Conservation (phyloP, 176 grass and related monocot species). For the Aegilops bicornis region DNA sequence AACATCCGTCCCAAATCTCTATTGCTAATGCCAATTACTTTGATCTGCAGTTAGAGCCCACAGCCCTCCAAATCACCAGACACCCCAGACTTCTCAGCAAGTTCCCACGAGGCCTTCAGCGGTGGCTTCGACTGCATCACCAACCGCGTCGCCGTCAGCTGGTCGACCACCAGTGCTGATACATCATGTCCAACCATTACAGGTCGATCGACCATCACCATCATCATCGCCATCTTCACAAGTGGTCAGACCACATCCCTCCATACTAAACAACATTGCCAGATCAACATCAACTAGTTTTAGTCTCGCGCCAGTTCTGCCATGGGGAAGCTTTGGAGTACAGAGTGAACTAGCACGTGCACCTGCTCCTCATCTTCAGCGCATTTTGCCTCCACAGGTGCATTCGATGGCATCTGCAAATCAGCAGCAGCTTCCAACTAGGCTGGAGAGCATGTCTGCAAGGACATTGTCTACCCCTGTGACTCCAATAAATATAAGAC, state of each 20-base stretch:
- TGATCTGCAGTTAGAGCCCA: slow-evolving; percentile 35
- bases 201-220: slow-evolving; percentile 19
- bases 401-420: slow-evolving; percentile 27
- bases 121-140: background rate
- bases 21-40: slow-evolving; percentile 19
- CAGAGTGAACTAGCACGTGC: slow-evolving; percentile 21
- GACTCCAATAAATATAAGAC: background rate
- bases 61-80: slow-evolving; percentile 29
- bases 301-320: slow-evolving; percentile 3
- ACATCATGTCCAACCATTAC: slow-evolving; percentile 19
- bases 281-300: slow-evolving; percentile 30
- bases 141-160: slow-evolving; percentile 4
- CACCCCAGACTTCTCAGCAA: slow-evolving; percentile 44
- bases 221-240: slow-evolving; percentile 16
- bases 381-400: slow-evolving; percentile 22
- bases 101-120: slow-evolving; percentile 14
- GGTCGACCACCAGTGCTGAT: slow-evolving; percentile 8
- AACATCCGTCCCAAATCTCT: background rate
- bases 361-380: slow-evolving; percentile 71
- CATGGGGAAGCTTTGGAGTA: slow-evolving; percentile 29
- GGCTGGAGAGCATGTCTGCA: slow-evolving; percentile 14
- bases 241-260: slow-evolving; percentile 9
- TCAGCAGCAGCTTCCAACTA: slow-evolving; percentile 33
- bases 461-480: background rate
- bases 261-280: slow-evolving; percentile 21